These are phyloP conservation scores for Neophaeococcomyces mojaviensis DNA, from an alignment of 2,329 filamentous ascomycete genomes.

Conservation along the genomic window DNA sequence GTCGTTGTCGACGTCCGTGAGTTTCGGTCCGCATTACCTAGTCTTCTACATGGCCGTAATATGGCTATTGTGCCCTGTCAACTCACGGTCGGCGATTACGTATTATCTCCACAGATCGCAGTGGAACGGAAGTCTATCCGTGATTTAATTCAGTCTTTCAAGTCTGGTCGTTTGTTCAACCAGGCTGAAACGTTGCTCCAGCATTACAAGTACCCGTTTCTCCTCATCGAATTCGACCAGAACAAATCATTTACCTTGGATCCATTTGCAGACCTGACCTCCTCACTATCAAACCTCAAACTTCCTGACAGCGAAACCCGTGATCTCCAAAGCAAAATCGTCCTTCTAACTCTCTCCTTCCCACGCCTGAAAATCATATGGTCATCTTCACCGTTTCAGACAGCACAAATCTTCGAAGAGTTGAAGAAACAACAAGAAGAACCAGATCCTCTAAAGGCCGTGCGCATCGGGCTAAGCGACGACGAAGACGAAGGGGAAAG, in stretches of 20 bases:
- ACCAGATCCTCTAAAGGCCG: conserved; percentile 81
- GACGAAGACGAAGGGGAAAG: conserved; percentile 55
- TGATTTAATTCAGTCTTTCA: conserved; percentile 86
- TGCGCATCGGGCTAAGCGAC: conserved; percentile 64
- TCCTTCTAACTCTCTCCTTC: conserved; percentile 86
- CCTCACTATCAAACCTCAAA: conserved; percentile 51
- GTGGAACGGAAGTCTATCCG: conserved; percentile 89
- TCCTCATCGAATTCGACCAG: conserved; percentile 95
- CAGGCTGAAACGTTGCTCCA: conserved; percentile 92
- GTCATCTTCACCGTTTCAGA: conserved; percentile 89
- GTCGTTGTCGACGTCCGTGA: conserved; percentile 95
- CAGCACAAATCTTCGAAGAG: conserved; percentile 90
- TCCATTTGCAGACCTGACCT: conserved; percentile 56
- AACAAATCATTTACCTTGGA: conserved; percentile 96
- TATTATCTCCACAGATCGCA: conserved; percentile 83
- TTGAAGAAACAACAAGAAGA: conserved; percentile 85
- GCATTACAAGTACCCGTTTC: conserved; percentile 81
- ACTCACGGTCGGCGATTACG: conserved; percentile 93
- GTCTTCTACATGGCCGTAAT: conserved; percentile 77
- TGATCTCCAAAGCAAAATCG: conserved; percentile 85
- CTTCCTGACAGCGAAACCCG: conserved; percentile 55
- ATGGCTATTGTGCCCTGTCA: conserved; percentile 90
- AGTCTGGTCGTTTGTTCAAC: conserved; percentile 81
- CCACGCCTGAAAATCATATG: conserved; percentile 86
- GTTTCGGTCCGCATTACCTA: conserved; percentile 87